phyloP scores from a whole-genome alignment of 2,329 filamentous ascomycete species.

The Coniochaeta ligniaria region DNA sequence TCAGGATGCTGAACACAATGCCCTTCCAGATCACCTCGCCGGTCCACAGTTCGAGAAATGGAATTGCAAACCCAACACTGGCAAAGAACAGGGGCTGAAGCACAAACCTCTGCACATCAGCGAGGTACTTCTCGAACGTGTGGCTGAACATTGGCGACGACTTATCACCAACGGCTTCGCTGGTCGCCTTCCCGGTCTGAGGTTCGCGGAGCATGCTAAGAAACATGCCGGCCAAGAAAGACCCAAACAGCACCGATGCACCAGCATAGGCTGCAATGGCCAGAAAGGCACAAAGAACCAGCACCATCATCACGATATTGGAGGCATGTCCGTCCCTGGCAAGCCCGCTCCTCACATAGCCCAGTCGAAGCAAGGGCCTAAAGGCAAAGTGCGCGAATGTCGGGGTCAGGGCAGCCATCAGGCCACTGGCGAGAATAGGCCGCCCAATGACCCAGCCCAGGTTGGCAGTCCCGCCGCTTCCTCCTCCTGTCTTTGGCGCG shows the following conservation, averaged over 20 bases:
- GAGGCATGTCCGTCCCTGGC: background rate
- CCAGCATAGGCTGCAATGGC: constrained; percentile 50
- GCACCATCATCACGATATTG: background rate
- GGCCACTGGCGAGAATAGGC: constrained; percentile 33
- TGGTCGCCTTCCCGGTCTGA: background rate
- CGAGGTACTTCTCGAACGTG: constrained; percentile 33
- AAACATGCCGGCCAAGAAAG: constrained; percentile 53
- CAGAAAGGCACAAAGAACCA: constrained; percentile 26
- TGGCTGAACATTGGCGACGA: constrained; percentile 4
- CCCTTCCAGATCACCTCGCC: constrained; percentile 63
- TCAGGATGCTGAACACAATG: constrained; percentile 63
- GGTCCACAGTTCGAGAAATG: constrained; percentile 62
- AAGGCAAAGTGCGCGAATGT: constrained; percentile 42
- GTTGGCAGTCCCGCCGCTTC: constrained; percentile 7
- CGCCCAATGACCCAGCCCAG: constrained; percentile 31
- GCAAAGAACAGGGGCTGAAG: constrained; percentile 70
- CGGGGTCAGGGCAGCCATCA: constrained; percentile 27
- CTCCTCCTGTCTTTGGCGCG: background rate
- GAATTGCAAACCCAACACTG: constrained; percentile 71
- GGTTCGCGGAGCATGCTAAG: constrained; percentile 41
- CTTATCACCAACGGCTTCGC: background rate
- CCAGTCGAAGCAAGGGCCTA: background rate
- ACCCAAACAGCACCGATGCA: constrained; percentile 55
- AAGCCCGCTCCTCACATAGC: background rate
- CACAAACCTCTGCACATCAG: constrained; percentile 35